A percentile compares a stretch with the other conserved stretches of the same genome.
phyloP scores from a whole-genome alignment of 768 basidiomycete genomes.

The Boletus reticulatus region DNA sequence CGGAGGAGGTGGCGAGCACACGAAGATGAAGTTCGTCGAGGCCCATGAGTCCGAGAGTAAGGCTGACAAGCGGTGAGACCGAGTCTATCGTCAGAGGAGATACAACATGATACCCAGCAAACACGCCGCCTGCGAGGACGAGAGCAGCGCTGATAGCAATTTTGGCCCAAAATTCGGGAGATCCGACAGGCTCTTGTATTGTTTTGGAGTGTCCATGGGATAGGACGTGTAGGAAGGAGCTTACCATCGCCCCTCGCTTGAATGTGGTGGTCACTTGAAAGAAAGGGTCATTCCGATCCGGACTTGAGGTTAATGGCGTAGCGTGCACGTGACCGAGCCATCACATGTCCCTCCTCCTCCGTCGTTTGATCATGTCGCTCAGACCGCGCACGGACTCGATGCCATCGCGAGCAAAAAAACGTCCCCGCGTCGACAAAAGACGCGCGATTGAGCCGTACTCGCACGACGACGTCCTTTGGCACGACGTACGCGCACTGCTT shows the following conservation, averaged over 20 bases:
- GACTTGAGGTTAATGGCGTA: not conserved
- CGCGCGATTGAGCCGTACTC: constrained; percentile 54
- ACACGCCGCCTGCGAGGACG: constrained; percentile 85
- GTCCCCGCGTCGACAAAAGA: constrained; percentile 14
- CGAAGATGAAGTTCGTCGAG: constrained; percentile 88
- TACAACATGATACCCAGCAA: constrained; percentile 65
- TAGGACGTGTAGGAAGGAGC: not conserved
- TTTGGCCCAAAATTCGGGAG: constrained; percentile 74
- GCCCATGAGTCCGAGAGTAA: constrained; percentile 93
- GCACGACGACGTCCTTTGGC: constrained; percentile 70
- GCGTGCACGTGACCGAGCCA: too few species aligned
- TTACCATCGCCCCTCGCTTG: constrained; percentile 8
- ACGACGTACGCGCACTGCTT: constrained; percentile 66
- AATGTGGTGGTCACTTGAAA: not conserved
- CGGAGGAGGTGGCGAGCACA: constrained; percentile 79
- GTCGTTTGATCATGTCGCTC: too few species aligned
- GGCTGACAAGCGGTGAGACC: constrained; percentile 37
- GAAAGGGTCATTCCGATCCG: not conserved
- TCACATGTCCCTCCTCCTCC: too few species aligned
- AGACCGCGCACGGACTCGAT: too few species aligned
- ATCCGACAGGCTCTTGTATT: constrained; percentile 37
- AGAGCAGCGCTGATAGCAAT: constrained; percentile 62
- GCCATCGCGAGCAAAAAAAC: constrained; percentile 20
- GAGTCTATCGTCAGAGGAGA: rapidly evolving
- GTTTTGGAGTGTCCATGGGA: not conserved